Evolutionary conservation across 495 filamentous ascomycete species (phyloP), one percentile per base, ranked within the genome.

Genomic region (Darksidea phi): DNA sequence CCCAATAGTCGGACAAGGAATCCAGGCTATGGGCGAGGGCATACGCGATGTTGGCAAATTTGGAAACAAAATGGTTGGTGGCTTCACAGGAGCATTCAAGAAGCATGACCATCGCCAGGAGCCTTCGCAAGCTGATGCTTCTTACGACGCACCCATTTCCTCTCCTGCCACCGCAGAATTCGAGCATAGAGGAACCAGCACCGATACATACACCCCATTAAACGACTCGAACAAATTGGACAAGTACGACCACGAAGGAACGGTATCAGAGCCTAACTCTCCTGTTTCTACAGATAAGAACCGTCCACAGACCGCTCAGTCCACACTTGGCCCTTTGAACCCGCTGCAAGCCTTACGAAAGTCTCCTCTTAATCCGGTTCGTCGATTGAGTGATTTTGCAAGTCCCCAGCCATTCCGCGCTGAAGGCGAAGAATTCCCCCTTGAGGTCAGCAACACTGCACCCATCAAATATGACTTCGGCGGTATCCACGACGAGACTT

Each of bases 401-500:
- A 78, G 74, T 46, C 77, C 77, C 11, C 71, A 75, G 58, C 77
- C 77, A 15, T 72, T 77, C 56, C 67, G 63, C 11, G 54, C 54
- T 5, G 76, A 78, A 48, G 78, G 78, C 20, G 78, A 79, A 43
- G 71, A 77, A 48, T 77, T 76, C 43, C 77, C 77, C 7, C 51
- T 79, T 10, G 56, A 63, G 11, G 34, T 20, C 3, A 21, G 26
- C 15, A 49, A 48, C 11, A 57, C 57, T 15, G 60, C 73, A n/a
- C 72, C 74, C 37, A 66, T 73, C 32, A 75, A 79, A 13, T 63
- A 67, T 26, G 80, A 88, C 38, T 96, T 96, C 71, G 86, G 88
- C 0, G 59, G 79, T 8, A 87, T 90, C 10, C 89, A 82, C 68
- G 84, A 89, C 52, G 78, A 84, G 53, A 79, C 88, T 20, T 83